These are phyloP conservation scores for Nematodospora valgi DNA, from an alignment of 805 yeast species.

Conservation along the genomic window DNA sequence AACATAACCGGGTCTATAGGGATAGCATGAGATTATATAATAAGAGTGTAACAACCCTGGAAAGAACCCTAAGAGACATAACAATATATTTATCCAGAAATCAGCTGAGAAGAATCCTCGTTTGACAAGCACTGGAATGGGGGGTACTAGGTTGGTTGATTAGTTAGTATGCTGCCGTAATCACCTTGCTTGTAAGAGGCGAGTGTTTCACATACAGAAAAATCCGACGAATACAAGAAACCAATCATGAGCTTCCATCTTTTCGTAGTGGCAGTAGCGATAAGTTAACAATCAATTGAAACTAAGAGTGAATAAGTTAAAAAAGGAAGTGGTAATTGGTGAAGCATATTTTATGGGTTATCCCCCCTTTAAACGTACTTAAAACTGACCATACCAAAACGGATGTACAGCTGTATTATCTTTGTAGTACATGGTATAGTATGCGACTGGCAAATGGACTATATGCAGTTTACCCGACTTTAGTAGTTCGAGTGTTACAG, in stretches of 20 bases:
- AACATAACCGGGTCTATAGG: conserved; percentile 35
- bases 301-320: no score
- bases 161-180: conserved; percentile 1
- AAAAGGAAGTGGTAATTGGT: no score
- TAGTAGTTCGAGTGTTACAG: no score
- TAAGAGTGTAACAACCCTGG: conserved; percentile 79
- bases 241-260: conserved; percentile 55
- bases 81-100: conserved; percentile 61
- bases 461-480: no score
- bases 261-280: no score
- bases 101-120: conserved; percentile 74
- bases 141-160: conserved; percentile 47
- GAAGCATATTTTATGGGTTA: no score
- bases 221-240: conserved; percentile 66
- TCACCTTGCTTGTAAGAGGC: background rate
- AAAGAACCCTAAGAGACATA: conserved; percentile 66
- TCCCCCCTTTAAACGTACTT: no score
- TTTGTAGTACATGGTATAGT: no score
- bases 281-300: no score
- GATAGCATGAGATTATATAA: conserved; percentile 75
- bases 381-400: no score
- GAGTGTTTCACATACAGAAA: conserved; percentile 25
- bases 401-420: no score
- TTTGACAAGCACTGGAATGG: conserved; percentile 72
- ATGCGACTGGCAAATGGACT: no score